phyloP scores from a whole-genome alignment of 2,329 filamentous ascomycete species.

The Fusarium sp. region DNA sequence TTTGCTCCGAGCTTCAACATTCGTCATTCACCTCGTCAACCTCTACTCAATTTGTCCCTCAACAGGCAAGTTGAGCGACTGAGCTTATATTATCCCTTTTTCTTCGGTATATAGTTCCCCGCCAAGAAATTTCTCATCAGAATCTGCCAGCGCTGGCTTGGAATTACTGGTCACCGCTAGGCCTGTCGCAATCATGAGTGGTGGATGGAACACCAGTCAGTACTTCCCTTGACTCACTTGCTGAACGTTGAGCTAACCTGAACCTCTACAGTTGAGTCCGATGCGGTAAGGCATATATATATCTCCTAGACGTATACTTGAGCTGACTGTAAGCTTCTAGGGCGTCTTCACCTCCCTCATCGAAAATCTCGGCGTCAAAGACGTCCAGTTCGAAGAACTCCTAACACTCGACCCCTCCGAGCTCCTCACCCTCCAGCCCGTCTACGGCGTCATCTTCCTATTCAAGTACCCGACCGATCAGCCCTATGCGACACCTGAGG shows the following conservation, averaged over 20 bases:
- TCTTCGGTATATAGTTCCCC: background rate
- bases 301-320: background rate
- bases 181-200: conserved; percentile 66
- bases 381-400: conserved; percentile 97
- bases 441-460: conserved; percentile 98
- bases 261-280: conserved; percentile 77
- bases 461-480: conserved; percentile 92
- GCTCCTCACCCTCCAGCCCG: conserved; percentile 76
- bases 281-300: conserved; percentile 81
- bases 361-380: conserved; percentile 88
- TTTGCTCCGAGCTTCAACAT: conserved; percentile 25
- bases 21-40: conserved; percentile 6
- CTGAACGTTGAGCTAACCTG: conserved; percentile 18
- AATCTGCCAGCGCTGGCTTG: background rate
- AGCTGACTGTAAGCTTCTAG: conserved; percentile 53
- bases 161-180: background rate
- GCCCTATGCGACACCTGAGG: conserved; percentile 68
- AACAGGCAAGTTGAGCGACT: background rate
- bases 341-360: conserved; percentile 98
- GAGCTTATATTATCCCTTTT: background rate
- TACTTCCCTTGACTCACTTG: conserved; percentile 18
- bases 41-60: background rate
- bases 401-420: conserved; percentile 85
- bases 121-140: background rate
- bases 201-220: conserved; percentile 93